phyloP scores from a whole-genome alignment of 495 filamentous ascomycete species.

The Lasiosphaeria miniovina region DNA sequence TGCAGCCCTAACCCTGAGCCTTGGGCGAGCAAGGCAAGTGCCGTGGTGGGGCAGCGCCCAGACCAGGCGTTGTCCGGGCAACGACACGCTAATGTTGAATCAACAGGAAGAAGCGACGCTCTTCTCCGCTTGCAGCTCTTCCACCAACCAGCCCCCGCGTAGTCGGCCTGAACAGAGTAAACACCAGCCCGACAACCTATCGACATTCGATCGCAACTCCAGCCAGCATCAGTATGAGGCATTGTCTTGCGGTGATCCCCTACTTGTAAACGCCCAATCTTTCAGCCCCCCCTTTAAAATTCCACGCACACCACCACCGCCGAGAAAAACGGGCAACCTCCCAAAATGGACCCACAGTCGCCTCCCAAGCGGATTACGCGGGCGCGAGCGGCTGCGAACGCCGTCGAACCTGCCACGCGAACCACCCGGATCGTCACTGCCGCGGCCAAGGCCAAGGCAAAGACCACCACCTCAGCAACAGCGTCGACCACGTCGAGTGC shows the following conservation, averaged over 20 bases:
- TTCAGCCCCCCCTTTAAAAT: conserved; percentile 3
- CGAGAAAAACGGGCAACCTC: conserved; percentile 3
- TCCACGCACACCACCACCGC: conserved; percentile 1
- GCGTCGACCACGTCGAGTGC: conserved; percentile 19
- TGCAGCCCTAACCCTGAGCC: not conserved
- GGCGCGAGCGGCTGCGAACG: conserved; percentile 53
- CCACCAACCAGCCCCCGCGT: conserved; percentile 6
- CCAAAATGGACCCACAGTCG: conserved; percentile 45
- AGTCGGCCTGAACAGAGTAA: conserved; percentile 2
- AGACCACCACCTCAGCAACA: conserved; percentile 28
- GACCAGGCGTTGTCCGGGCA: conserved; percentile 22
- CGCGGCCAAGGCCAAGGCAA: conserved; percentile 41
- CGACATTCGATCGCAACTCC: not conserved
- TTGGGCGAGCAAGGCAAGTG: not conserved
- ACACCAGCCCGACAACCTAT: conserved; percentile 8
- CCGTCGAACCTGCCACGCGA: conserved; percentile 35
- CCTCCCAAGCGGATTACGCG: conserved; percentile 60
- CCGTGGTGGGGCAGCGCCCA: not conserved
- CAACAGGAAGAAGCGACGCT: conserved; percentile 19
- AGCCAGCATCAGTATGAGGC: conserved; percentile 18
- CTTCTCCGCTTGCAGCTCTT: conserved; percentile 10
- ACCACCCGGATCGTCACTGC: conserved; percentile 33
- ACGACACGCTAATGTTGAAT: conserved; percentile 18
- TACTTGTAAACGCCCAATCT: conserved; percentile 5
- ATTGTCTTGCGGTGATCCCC: conserved; percentile 18